Evolutionary conservation across 805 yeast species (phyloP).

Genomic region (Zygotorulaspora sp.): DNA sequence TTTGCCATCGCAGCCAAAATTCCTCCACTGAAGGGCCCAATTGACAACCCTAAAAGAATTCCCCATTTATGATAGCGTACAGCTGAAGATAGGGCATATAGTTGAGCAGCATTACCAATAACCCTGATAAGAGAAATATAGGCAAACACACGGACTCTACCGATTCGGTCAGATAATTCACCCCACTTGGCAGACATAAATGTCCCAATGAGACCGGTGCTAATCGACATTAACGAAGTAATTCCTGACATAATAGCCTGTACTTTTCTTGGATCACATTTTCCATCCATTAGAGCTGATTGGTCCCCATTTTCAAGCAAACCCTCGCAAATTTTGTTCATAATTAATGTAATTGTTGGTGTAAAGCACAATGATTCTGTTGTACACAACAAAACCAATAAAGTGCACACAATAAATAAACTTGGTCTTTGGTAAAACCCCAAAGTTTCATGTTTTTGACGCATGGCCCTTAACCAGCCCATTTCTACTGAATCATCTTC

Average conservation of each 20-base stretch:
- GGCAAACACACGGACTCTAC: conserved; percentile 50
- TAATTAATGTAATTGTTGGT: conserved; percentile 36
- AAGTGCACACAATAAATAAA: conserved; percentile 43
- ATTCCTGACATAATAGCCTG: conserved; percentile 46
- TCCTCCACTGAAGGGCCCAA: conserved; percentile 62
- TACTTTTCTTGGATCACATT: conserved; percentile 40
- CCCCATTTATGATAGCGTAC: conserved; percentile 37
- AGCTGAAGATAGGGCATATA: conserved; percentile 33
- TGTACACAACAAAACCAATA: conserved; percentile 42
- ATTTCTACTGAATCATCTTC: conserved; percentile 16
- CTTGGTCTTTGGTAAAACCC: conserved; percentile 59
- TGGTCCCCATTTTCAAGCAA: conserved; percentile 28
- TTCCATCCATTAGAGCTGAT: background rate
- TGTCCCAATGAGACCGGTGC: conserved; percentile 44
- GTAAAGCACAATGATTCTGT: conserved; percentile 40
- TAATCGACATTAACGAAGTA: conserved; percentile 42
- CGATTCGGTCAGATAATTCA: conserved; percentile 57
- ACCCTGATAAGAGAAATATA: conserved; percentile 29
- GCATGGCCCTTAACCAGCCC: conserved; percentile 48
- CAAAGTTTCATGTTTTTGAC: conserved; percentile 39
- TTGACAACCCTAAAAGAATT: conserved; percentile 42
- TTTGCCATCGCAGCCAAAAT: conserved; percentile 50
- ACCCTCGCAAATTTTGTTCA: conserved; percentile 41
- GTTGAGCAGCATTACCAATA: conserved; percentile 20
- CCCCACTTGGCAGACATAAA: conserved; percentile 61